phyloP scores from a whole-genome alignment of 768 basidiomycete genomes.

The Termitomyces sp. region DNA sequence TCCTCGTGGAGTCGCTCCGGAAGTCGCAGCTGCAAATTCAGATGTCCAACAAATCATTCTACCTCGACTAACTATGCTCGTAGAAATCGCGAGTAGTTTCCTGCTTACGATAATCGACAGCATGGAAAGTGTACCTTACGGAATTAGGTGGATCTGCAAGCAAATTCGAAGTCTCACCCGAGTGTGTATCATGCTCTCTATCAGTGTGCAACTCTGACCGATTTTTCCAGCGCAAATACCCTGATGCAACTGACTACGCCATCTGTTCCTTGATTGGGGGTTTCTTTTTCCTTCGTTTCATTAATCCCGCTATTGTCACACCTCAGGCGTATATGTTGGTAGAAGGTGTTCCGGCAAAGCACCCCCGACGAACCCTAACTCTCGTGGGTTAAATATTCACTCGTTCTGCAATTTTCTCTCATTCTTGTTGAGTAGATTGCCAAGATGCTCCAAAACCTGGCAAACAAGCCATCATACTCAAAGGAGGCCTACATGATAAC shows the following conservation, averaged over 20 bases:
- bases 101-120: constrained; percentile 96
- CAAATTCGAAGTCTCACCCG: constrained; percentile 95
- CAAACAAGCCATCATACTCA: constrained; percentile 96
- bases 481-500: constrained; percentile 99
- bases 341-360: constrained; percentile 95
- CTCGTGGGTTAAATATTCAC: constrained; percentile 37
- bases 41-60: constrained; percentile 99
- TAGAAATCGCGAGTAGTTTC: constrained; percentile 99
- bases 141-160: constrained; percentile 99
- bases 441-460: constrained; percentile 99
- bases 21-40: constrained; percentile 87
- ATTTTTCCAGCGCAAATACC: constrained; percentile 82
- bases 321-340: constrained; percentile 99
- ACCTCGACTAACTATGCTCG: constrained; percentile 95
- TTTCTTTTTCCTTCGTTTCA: constrained; percentile 99
- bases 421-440: constrained; percentile 62
- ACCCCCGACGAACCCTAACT: constrained; percentile 93
- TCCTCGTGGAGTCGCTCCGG: constrained; percentile 89
- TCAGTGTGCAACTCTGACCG: background rate
- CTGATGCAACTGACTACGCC: constrained; percentile 96
- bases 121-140: constrained; percentile 97
- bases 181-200: constrained; percentile 40
- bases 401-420: constrained; percentile 1
- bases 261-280: constrained; percentile 98
- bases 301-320: constrained; percentile 98